Base-by-base conservation (phyloP, 2,329 filamentous ascomycete species). In the Chrysosporium queenslandicum region DNA sequence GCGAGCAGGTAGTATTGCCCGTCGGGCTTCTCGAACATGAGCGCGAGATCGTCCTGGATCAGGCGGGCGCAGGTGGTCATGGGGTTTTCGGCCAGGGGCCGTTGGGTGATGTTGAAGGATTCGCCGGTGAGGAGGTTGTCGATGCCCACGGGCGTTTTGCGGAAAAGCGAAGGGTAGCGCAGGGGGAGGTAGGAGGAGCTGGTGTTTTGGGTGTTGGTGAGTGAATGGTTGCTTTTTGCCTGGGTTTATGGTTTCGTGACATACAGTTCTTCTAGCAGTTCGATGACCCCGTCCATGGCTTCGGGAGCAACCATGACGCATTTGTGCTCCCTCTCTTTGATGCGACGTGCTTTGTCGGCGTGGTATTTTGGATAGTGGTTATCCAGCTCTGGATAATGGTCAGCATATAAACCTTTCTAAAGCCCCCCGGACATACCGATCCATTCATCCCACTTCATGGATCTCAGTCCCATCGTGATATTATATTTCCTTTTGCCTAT, bases 1-100 rank as follows among this genome's bases (percentile, higher is more conserved):
- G 86, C 85, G 1, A 89, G 77, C 0, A 94, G 78, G 64, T 89
- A 87, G 71, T 91, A 91, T 65, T 89, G 80, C 0, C 86, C 86
- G 62, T 94, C 86, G 0, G 74, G 66, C 18, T 74, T 75, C 67
- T 92, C 86, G 59, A 91, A 76, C 87, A 94, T 91, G 52, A 94
- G 78, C 0, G 87, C 87, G 0, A 94, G 70, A 64, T 94, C 87
- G 62, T 94, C 88, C 67, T 92, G 87, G 2, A 87, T 71, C 18
- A 91, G 76, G 1, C 86, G 79, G 0, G 81, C 85, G 49, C 76
- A 80, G 61, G 82, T 86, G 54, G 79, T 76, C 82, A 94, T 91
- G 0, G 87, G 86, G 61, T 92, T 86, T 68, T 91, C 86, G 0
- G 71, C 66, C 4, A 90, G 73, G 0, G 83, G 83, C 0, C 80